A percentile compares a stretch with the other conserved stretches of the same genome.
These are phyloP conservation scores for Trichoderma erinaceum DNA, from an alignment of 495 filamentous ascomycete genomes.

Conservation along the genomic window DNA sequence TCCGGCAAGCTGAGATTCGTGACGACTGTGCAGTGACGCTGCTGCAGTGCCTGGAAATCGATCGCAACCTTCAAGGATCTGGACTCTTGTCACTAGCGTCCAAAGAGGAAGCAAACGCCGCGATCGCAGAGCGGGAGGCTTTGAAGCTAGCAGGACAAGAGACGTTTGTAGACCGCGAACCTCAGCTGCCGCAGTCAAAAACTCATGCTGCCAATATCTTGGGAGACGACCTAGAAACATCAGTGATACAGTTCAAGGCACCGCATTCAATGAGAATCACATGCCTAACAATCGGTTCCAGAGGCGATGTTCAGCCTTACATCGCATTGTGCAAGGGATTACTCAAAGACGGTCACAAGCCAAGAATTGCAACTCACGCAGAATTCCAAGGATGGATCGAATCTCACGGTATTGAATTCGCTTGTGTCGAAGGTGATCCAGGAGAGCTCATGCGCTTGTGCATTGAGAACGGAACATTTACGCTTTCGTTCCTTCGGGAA, in stretches of 20 bases:
- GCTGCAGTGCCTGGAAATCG: conserved; percentile 65
- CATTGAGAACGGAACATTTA: conserved; percentile 97
- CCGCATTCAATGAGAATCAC: conserved; percentile 75
- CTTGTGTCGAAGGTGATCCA: conserved; percentile 81
- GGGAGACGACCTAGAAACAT: conserved; percentile 88
- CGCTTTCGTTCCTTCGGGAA: conserved; percentile 80
- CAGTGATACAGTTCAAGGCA: conserved; percentile 93
- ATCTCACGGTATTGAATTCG: conserved; percentile 88
- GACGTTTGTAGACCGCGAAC: conserved; percentile 47
- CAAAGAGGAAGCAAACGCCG: conserved; percentile 63
- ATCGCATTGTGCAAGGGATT: conserved; percentile 93
- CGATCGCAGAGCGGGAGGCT: conserved; percentile 74
- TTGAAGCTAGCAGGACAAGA: conserved; percentile 69
- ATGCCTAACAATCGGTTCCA: conserved; percentile 90
- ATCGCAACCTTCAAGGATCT: conserved; percentile 66
- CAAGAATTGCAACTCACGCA: conserved; percentile 83
- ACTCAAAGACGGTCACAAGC: conserved; percentile 76
- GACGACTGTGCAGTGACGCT: conserved; percentile 87
- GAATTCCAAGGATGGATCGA: conserved; percentile 89
- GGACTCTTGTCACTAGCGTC: conserved; percentile 63
- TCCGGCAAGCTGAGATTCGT: conserved; percentile 63
- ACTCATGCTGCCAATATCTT: conserved; percentile 62
- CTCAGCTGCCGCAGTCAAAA: conserved; percentile 50
- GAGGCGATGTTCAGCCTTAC: conserved; percentile 95
- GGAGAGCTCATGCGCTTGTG: conserved; percentile 93